Evolutionary conservation across 176 grass and related monocot genomes (phyloP).

Genomic region (Oryza punctata): DNA sequence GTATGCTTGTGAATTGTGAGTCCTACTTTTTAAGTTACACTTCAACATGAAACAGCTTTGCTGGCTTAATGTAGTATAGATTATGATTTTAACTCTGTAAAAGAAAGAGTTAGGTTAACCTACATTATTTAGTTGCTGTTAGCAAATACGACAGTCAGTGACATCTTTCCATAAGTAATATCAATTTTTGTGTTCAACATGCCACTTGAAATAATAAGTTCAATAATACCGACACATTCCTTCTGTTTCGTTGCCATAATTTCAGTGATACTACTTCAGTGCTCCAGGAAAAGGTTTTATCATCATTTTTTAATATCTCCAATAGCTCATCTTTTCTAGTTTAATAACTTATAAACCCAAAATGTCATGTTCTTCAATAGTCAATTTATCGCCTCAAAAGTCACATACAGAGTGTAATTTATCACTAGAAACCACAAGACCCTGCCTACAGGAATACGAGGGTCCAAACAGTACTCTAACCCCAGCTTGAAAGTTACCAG

Average conservation of each 20-base stretch:
- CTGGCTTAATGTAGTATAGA: neutral
- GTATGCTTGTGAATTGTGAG: neutral
- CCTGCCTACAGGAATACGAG: neutral
- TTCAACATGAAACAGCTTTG: neutral
- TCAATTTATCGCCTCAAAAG: conserved; percentile 1
- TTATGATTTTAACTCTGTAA: neutral
- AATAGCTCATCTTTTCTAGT: neutral
- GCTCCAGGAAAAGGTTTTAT: neutral
- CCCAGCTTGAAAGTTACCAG: neutral
- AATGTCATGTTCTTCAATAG: neutral
- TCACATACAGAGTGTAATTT: neutral
- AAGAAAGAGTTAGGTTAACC: neutral
- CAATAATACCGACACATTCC: neutral
- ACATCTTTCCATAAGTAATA: neutral
- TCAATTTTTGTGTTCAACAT: neutral
- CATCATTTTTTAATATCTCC: neutral
- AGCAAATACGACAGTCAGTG: neutral
- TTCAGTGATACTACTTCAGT: neutral
- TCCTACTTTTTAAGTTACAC: neutral
- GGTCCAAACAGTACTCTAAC: neutral
- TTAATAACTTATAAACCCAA: neutral
- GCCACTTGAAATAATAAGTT: neutral
- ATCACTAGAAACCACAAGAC: neutral
- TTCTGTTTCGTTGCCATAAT: neutral
- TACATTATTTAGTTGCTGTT: neutral